Evolutionary conservation across 73 alveolate species (phyloP).

Genomic region (Symbiodinium pilosum): DNA sequence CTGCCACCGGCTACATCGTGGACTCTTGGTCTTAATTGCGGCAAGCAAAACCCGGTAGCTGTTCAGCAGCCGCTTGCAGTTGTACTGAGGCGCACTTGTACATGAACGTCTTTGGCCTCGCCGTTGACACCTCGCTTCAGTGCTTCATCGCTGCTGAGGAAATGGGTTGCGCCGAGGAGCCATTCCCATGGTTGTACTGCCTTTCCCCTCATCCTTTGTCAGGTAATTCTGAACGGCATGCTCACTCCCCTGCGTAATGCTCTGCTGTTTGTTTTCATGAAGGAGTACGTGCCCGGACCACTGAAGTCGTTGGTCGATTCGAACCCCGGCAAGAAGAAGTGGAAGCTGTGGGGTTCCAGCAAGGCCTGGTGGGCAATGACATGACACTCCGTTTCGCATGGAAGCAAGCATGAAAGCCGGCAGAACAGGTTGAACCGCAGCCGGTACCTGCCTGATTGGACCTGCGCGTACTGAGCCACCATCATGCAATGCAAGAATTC

Average conservation of each 20-base stretch:
- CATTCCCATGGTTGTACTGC: too few relatives aligned
- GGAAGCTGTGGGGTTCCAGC: slow-evolving; percentile 48
- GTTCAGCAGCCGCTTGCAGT: too few relatives aligned
- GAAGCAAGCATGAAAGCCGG: too few relatives aligned
- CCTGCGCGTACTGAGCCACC: too few relatives aligned
- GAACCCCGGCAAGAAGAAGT: slow-evolving; percentile 87
- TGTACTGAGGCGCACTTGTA: slow-evolving; percentile 74
- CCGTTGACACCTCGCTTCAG: slow-evolving; percentile 70
- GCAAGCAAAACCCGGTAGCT: too few relatives aligned
- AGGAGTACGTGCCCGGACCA: slow-evolving; percentile 62
- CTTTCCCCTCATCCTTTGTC: too few relatives aligned
- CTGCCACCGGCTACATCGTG: slow-evolving; percentile 70
- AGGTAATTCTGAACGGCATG: too few relatives aligned
- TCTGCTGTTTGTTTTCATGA: neutral
- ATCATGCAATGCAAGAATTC: too few relatives aligned
- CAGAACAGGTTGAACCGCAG: neutral
- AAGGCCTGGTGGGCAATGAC: slow-evolving; percentile 2
- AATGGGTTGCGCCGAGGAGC: slow-evolving; percentile 62
- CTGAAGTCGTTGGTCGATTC: slow-evolving; percentile 48
- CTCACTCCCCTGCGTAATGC: too few relatives aligned
- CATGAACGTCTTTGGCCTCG: slow-evolving; percentile 91
- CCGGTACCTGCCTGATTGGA: neutral
- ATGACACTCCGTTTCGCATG: too few relatives aligned
- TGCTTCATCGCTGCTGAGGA: slow-evolving; percentile 91
- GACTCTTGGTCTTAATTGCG: neutral